phyloP scores from a whole-genome alignment of 352 stramenopile species.

The Phytophthora syringae region DNA sequence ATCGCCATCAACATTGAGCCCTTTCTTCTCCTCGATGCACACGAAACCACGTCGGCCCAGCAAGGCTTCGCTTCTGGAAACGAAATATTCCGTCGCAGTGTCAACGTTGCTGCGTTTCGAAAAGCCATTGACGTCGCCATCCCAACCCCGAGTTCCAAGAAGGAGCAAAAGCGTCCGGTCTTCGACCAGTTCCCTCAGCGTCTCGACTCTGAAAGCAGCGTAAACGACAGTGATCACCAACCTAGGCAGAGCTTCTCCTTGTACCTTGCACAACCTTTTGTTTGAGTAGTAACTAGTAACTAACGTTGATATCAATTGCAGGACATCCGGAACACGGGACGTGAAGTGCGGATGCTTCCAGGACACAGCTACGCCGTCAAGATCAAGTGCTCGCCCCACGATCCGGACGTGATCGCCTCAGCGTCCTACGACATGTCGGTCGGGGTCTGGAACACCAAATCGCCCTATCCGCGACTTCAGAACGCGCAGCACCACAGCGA shows the following conservation, averaged over 20 bases:
- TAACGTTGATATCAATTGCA: slow-evolving; percentile 25
- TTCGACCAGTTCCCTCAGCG: slow-evolving; percentile 18
- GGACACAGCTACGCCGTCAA: slow-evolving; percentile 88
- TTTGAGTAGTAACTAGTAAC: too few relatives aligned
- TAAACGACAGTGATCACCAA: slow-evolving; percentile 15
- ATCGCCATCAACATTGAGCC: slow-evolving; percentile 18
- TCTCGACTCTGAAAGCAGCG: slow-evolving; percentile 29
- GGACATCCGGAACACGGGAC: slow-evolving; percentile 80
- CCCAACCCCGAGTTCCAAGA: slow-evolving; percentile 6
- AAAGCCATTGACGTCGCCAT: slow-evolving; percentile 21
- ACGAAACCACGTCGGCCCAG: slow-evolving; percentile 28
- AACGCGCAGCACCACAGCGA: slow-evolving; percentile 83
- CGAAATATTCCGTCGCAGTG: slow-evolving; percentile 40
- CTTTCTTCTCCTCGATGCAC: slow-evolving; percentile 31
- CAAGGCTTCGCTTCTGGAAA: slow-evolving; percentile 51
- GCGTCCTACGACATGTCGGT: slow-evolving; percentile 93
- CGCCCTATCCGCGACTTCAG: slow-evolving; percentile 78
- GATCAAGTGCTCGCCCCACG: slow-evolving; percentile 89
- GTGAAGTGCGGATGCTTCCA: slow-evolving; percentile 69
- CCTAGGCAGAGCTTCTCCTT: slow-evolving; percentile 9
- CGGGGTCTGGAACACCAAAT: slow-evolving; percentile 87
- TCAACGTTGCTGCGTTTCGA: slow-evolving; percentile 7
- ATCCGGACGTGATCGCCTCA: slow-evolving; percentile 79
- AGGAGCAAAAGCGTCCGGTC: slow-evolving; percentile 9
- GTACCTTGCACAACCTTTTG: slow-evolving; percentile 24